A percentile compares a stretch with the other conserved stretches of the same genome.
These are phyloP conservation scores for Fusarium algeriense DNA, from an alignment of 2,329 filamentous ascomycete species.

Conservation along the genomic window DNA sequence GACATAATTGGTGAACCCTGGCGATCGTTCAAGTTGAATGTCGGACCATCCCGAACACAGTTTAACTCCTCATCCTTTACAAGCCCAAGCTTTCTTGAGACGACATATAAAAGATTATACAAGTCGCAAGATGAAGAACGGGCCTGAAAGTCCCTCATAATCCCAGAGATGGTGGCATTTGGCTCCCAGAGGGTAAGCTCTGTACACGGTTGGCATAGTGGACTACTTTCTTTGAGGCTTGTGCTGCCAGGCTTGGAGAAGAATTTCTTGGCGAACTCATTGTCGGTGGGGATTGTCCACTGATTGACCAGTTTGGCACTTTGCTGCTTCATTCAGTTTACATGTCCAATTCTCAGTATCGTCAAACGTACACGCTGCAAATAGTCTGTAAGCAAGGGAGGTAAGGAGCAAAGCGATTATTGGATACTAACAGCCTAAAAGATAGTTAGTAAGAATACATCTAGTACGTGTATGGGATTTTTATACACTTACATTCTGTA, in stretches of 20 bases:
- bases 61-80: not conserved
- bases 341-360: accelerated
- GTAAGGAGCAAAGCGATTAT: not conserved
- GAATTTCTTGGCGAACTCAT: not conserved
- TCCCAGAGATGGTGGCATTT: not conserved
- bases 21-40: not conserved
- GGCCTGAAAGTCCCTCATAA: not conserved
- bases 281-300: not conserved
- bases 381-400: not conserved
- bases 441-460: not conserved
- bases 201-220: not conserved
- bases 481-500: not conserved
- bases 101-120: not conserved
- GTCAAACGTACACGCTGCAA: not conserved
- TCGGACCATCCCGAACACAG: not conserved
- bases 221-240: accelerated
- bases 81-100: not conserved
- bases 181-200: not conserved
- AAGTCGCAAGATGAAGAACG: not conserved
- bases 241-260: not conserved
- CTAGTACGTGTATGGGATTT: accelerated
- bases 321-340: not conserved
- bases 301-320: not conserved
- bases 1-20: not conserved
- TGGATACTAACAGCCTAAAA: not conserved